phyloP scores from a whole-genome alignment of 1,139 yeast species.

The Yarrowia galli region DNA sequence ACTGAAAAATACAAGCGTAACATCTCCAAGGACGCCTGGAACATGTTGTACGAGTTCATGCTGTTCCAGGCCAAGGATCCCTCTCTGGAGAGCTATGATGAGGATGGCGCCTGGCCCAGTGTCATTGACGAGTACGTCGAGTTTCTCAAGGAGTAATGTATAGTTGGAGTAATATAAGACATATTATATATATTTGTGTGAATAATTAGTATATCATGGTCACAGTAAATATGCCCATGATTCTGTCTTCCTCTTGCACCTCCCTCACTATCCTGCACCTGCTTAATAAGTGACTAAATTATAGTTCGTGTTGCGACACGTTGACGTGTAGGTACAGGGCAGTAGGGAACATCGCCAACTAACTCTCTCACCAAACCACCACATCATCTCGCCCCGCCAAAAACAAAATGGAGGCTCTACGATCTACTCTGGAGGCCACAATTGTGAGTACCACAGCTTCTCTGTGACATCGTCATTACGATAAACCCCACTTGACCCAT shows the following conservation, averaged over 20 bases:
- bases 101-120: conserved; percentile 88
- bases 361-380: neutral
- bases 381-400: neutral
- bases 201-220: too few species aligned
- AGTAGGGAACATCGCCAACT: neutral
- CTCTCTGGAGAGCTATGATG: conserved; percentile 63
- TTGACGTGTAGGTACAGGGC: conserved; percentile 10
- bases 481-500: neutral
- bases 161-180: neutral
- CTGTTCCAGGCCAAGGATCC: conserved; percentile 62
- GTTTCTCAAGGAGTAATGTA: conserved; percentile 46
- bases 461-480: too few species aligned
- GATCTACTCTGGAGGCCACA: conserved; percentile 39
- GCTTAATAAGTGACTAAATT: conserved; percentile 20
- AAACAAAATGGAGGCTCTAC: conserved; percentile 26
- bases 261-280: neutral
- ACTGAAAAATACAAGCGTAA: conserved; percentile 54
- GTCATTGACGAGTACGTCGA: conserved; percentile 85
- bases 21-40: conserved; percentile 81
- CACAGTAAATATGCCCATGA: neutral
- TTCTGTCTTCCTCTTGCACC: neutral
- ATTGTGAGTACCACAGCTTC: conserved; percentile 23
- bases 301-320: conserved; percentile 28
- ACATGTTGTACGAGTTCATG: conserved; percentile 76
- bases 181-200: too few species aligned